A percentile compares a stretch with the other conserved stretches of the same genome.
Evolutionary conservation across 2,329 filamentous ascomycete genomes (phyloP).

Genomic region (Diaporthe vexans): DNA sequence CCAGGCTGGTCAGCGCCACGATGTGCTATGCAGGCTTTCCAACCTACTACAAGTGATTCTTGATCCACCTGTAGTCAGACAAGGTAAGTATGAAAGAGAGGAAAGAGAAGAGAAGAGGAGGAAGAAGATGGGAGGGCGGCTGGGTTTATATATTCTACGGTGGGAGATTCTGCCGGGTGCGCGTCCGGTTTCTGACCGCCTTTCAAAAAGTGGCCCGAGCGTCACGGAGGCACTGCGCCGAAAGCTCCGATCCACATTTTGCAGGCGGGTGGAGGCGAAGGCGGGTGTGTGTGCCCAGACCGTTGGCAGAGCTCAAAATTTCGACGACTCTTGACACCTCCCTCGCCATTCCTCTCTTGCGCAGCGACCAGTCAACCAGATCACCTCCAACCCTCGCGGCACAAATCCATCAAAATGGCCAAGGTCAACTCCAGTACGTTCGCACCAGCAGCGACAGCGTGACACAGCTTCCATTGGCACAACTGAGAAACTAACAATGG

Average conservation of each 20-base stretch:
- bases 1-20: slow-evolving; percentile 63
- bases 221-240: slow-evolving; percentile 37
- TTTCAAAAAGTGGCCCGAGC: slow-evolving; percentile 1
- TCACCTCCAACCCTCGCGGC: slow-evolving; percentile 41
- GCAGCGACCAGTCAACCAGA: slow-evolving; percentile 39
- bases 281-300: neutral
- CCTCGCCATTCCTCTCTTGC: slow-evolving; percentile 30
- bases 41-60: slow-evolving; percentile 56
- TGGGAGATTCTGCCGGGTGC: neutral
- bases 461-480: neutral
- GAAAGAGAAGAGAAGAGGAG: slow-evolving; percentile 49
- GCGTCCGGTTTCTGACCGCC: slow-evolving; percentile 19
- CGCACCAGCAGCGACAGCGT: slow-evolving; percentile 9
- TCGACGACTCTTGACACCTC: neutral
- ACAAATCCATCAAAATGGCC: slow-evolving; percentile 70
- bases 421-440: slow-evolving; percentile 71
- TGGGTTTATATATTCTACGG: slow-evolving; percentile 25
- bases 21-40: slow-evolving; percentile 68
- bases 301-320: slow-evolving; percentile 6
- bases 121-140: slow-evolving; percentile 38
- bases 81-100: slow-evolving; percentile 67
- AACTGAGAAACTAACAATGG: slow-evolving; percentile 44
- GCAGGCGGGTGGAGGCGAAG: neutral
- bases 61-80: slow-evolving; percentile 56
- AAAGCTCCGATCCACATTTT: slow-evolving; percentile 41